Conservation (phyloP, 2,329 filamentous ascomycete genomes). For the Cryphonectria japonica region DNA sequence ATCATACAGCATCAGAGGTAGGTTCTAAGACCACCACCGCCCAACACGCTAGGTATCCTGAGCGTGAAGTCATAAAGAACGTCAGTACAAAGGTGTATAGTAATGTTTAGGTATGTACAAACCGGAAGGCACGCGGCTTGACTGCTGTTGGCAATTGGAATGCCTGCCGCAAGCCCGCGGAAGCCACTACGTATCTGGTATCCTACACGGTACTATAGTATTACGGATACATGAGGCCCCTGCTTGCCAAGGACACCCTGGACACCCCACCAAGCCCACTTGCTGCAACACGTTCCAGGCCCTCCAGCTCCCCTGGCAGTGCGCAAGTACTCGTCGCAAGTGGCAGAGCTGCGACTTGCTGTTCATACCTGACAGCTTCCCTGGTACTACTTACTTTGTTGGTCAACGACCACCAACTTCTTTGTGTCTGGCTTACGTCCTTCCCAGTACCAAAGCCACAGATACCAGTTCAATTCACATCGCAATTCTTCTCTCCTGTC, state of each 20-base stretch:
- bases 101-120: neutral
- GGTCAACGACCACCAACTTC: slow-evolving; percentile 10
- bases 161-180: neutral
- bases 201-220: neutral
- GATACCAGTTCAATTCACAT: neutral
- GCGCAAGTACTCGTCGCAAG: slow-evolving; percentile 1
- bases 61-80: neutral
- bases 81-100: neutral
- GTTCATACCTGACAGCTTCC: neutral
- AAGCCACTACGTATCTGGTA: neutral
- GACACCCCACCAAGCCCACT: slow-evolving; percentile 5
- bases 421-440: neutral
- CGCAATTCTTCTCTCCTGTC: slow-evolving; percentile 6
- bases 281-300: slow-evolving; percentile 4
- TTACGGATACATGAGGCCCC: neutral
- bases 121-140: neutral
- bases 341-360: slow-evolving; percentile 12
- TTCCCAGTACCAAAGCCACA: neutral
- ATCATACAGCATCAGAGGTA: neutral
- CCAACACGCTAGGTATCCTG: neutral
- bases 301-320: slow-evolving; percentile 5
- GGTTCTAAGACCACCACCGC: neutral
- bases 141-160: neutral
- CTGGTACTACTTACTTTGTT: neutral
- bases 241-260: slow-evolving; percentile 8